phyloP scores from a whole-genome alignment of 257 asterid species.

The Solanum paucissectum region DNA sequence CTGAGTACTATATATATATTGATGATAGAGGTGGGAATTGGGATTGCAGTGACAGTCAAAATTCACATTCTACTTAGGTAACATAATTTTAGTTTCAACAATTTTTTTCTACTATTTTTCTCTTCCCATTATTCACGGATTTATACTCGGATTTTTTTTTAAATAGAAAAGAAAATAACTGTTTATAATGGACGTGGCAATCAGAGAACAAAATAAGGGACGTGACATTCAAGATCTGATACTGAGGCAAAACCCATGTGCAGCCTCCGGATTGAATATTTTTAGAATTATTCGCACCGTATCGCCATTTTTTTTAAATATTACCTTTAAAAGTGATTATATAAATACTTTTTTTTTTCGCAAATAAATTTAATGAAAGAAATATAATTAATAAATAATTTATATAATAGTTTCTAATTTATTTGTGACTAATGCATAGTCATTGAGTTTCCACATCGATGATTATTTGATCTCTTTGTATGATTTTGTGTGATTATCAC shows the following conservation, averaged over 20 bases:
- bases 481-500: background rate
- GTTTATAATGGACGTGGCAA: background rate
- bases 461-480: background rate
- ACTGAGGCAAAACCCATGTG: background rate
- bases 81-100: background rate
- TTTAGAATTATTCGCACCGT: background rate
- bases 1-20: background rate
- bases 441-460: background rate
- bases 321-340: background rate
- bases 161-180: too few species aligned
- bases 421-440: background rate
- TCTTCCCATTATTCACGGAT: background rate
- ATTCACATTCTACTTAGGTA: background rate
- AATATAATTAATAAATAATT: too few species aligned
- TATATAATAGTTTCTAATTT: too few species aligned
- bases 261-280: background rate
- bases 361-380: too few species aligned
- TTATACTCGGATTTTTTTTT: background rate
- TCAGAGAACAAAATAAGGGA: background rate
- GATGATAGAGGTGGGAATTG: background rate
- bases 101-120: background rate
- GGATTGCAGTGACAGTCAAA: background rate
- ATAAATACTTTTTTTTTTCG: too few species aligned
- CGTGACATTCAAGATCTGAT: background rate
- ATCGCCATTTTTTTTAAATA: background rate